Base-by-base conservation (phyloP, 805 yeast species). In the Starmerella khaoyaiensis region DNA sequence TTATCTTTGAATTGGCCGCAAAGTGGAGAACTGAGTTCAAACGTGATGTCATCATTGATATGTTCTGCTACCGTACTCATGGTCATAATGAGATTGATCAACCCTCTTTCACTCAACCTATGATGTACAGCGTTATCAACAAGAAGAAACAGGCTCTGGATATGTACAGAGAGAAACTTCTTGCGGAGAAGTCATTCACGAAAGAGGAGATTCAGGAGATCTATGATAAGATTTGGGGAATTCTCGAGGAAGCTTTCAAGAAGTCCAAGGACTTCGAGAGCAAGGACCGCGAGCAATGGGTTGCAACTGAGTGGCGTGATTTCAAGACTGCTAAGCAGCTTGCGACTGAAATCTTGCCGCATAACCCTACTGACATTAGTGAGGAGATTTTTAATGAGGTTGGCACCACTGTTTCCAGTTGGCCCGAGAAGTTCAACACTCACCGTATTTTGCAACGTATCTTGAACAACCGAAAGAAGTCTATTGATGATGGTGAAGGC, bases 71-170 rank as follows among this genome's bases (percentile, higher is more conserved):
- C 80, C 77, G 99, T 67, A 87, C 86, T 63, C 74, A 90, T 61
- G 99, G 99, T 60, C 99, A 90, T 71, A 90, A 90, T 62, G 99
- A 90, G 71, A 90, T 97, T 48, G 99, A 90, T 66, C 99, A 90
- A 69, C 99, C 99, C 42, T 69, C 93, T 24, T 90, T 90, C 73
- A 90, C 99, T 31, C 99, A 90, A 66, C 99, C 99, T 35, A 66
- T 84, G 55, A 90, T 90, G 99, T 90, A 90, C 71, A 67, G 81
- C 61, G 73, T 72, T 66, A 81, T 90, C 58, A 84, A 87, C 39
- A 70, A 80, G 61, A 87, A 86, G 78, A 72, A 76, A 60, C 76
- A 84, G 37, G 94, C 86, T 33, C 70, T 90, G 52, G 94, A 86
- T 53, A 71, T 75, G 58, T 90, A 90, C 69, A 71, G 78, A 48